Evolutionary conservation across 805 yeast species (phyloP).

Genomic region (Wickerhamomyces sydowiorum): DNA sequence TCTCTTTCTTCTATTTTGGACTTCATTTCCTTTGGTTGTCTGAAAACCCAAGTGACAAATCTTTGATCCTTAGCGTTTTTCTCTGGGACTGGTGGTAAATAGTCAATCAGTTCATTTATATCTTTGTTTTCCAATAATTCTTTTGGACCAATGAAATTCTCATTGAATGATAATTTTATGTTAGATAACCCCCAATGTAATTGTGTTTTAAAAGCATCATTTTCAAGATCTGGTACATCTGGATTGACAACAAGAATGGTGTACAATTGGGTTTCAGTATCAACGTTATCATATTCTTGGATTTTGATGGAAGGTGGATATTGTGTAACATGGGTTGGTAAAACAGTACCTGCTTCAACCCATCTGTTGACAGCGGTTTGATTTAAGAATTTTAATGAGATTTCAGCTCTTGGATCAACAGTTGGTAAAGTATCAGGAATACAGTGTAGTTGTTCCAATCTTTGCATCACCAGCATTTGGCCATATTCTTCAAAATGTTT

Average conservation of each 20-base stretch:
- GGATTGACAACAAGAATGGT: constrained; percentile 84
- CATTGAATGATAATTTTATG: constrained; percentile 51
- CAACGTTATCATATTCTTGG: constrained; percentile 56
- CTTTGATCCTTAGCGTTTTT: constrained; percentile 82
- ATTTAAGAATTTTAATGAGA: constrained; percentile 70
- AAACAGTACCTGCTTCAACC: constrained; percentile 72
- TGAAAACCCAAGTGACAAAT: constrained; percentile 84
- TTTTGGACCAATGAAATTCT: constrained; percentile 43
- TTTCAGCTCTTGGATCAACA: constrained; percentile 71
- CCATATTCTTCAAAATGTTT: constrained; percentile 68
- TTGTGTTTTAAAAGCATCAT: constrained; percentile 64
- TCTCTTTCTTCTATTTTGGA: constrained; percentile 27
- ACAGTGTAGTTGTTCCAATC: constrained; percentile 77
- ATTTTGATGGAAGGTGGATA: constrained; percentile 75
- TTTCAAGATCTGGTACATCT: constrained; percentile 74
- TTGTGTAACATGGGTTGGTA: constrained; percentile 69
- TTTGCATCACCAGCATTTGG: constrained; percentile 81
- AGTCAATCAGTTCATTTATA: constrained; percentile 46
- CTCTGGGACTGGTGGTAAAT: constrained; percentile 83
- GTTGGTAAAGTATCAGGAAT: constrained; percentile 96
- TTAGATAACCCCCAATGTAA: constrained; percentile 76
- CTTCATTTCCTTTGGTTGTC: constrained; percentile 42
- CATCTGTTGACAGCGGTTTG: constrained; percentile 56
- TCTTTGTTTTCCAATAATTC: constrained; percentile 24
- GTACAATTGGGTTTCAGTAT: constrained; percentile 46